Base-by-base conservation (phyloP, 176 grass and related monocot genomes). In the Zoysia pacifica region DNA sequence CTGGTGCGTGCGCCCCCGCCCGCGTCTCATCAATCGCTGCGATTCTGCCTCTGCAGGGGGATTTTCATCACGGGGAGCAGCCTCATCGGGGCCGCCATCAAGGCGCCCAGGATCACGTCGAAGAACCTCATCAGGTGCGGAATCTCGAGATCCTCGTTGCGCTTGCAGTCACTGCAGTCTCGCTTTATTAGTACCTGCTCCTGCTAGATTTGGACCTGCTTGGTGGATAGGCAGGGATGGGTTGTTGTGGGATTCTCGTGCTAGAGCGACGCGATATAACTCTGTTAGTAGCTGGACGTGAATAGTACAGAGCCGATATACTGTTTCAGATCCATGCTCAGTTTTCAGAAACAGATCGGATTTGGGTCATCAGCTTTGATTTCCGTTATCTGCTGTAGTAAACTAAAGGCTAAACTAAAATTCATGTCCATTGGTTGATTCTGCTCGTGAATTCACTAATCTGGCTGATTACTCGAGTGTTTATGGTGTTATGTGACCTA, bases 31-130 rank as follows among this genome's bases (percentile, higher is more conserved):
- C 60, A 19, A 5, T 48, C 49, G 7, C 20, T 41, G 82, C 46
- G 3, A 15, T 55, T 20, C 47, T 65, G 43, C 13, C 11, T 69
- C 36, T 83, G 11, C 72, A 99, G 96, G 93, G 96, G 93, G 65
- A 99, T 99, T 79, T 99, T 95, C 84, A 99, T 99, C 44, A 99
- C 96, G 14, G 96, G 93, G 73, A 99, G 93, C 76, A 99, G 96
- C 67, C 88, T 95, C 84, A 99, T 99, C 77, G 96, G 93, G 13
- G 96, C 96, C 18, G 84, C 96, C 49, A 95, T 99, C 83, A 99
- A 93, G 82, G 93, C 93, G 62, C 96, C 96, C 39, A 94, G 96
- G 84, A 99, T 99, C 77, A 99, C 96, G 60, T 95, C 93, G 62
- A 99, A 99, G 82, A 99, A 95, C 83, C 96, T 95, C 62, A 99